Base-by-base conservation (phyloP, 352 stramenopile species). In the Pythium utonaiense region DNA sequence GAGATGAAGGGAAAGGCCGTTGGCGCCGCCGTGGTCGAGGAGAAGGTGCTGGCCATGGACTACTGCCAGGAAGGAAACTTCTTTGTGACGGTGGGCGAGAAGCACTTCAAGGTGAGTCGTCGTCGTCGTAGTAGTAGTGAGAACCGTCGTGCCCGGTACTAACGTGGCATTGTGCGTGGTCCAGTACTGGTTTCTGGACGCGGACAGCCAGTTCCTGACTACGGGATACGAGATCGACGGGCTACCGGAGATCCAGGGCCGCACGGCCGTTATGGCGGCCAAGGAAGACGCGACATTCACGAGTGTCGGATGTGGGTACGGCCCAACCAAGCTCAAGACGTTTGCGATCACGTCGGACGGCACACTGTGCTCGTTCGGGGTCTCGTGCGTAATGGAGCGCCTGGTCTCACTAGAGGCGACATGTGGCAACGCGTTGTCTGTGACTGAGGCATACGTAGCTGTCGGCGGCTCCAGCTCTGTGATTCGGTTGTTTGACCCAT, bases 11-110 rank as follows among this genome's bases (percentile, higher is more conserved):
- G 60, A 19, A 80, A 69, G 17, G 61, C 72, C 0, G 62, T 89
- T 1, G 83, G 76, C 19, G 73, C 70, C 17, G 80, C 85, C 0
- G 45, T 71, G 19, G 63, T 93, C 40, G 59, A 78, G 17, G 83
- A 91, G 30, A 92, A 93, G 56, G 70, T 96, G 8, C 47, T 92
- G 31, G 73, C 68, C 6, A 70, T 89, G 45, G 80, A 93, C 27
- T 95, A 80, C 51, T 88, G 74, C 48, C 70, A 79, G 19, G 75
- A 78, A 9, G 84, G 81, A 5, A 85, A 87, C 24, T 90, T 81
- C 44, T 93, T 96, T 47, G 85, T 96, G 25, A 92, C 88, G 0
- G 83, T 86, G 17, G 88, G 87, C 28, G 78, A 91, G 49, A 82
- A 80, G 28, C 82, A 94, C 45, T 85, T 92, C 53, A 86, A 87